Conservation (phyloP, 2,329 filamentous ascomycete species). For the Verticillium dahliae region DNA sequence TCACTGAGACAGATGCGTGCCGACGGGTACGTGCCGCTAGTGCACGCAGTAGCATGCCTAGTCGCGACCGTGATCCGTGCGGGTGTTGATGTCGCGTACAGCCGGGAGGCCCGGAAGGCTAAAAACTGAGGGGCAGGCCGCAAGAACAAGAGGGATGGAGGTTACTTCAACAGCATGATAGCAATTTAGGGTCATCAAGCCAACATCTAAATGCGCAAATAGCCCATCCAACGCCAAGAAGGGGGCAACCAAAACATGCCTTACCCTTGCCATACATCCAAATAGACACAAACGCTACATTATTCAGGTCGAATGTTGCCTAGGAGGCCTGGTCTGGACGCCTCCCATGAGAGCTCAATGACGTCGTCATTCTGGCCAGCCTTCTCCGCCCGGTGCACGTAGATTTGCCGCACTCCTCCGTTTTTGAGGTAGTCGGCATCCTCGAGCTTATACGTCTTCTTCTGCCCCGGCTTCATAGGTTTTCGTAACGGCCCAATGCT, state of each 20-base stretch:
- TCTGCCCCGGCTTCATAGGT: slow-evolving; percentile 27
- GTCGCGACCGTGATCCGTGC: not conserved
- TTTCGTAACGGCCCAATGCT: slow-evolving; percentile 45
- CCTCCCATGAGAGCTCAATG: slow-evolving; percentile 39
- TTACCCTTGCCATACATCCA: not conserved
- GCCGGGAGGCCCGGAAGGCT: not conserved
- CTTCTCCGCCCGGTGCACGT: slow-evolving; percentile 37
- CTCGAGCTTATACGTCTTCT: slow-evolving; percentile 44
- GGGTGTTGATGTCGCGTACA: not conserved
- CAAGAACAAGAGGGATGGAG: not conserved
- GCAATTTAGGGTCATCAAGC: not conserved
- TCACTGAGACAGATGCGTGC: not conserved
- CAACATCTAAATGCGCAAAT: not conserved
- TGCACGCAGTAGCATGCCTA: not conserved
- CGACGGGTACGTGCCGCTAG: not conserved
- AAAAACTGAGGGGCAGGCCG: not conserved
- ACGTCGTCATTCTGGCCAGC: slow-evolving; percentile 39
- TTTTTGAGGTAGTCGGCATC: slow-evolving; percentile 33
- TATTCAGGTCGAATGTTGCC: not conserved
- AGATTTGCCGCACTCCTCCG: slow-evolving; percentile 46
- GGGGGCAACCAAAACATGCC: not conserved
- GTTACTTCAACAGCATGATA: not conserved
- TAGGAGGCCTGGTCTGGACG: not conserved
- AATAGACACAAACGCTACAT: not conserved
- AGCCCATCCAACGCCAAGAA: not conserved